A percentile compares a stretch with the other conserved stretches of the same genome.
Conservation (phyloP, 495 filamentous ascomycete species). For the Neurospora sp. region DNA sequence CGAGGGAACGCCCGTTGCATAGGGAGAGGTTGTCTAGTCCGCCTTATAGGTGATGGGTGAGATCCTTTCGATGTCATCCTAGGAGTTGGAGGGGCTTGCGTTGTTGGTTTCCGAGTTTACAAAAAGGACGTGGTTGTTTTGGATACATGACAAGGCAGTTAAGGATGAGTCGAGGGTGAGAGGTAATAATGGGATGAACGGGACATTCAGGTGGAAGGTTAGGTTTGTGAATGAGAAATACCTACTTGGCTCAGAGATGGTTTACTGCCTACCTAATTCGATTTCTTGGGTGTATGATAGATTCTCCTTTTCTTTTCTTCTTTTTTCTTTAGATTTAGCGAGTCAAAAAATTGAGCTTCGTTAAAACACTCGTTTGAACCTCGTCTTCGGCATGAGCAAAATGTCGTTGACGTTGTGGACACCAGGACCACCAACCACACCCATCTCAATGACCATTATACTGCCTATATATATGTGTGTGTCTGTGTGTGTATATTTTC, state of each 20-base stretch:
- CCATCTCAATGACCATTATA: too few relatives aligned
- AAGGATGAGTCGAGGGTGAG: background rate
- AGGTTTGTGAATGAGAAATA: background rate
- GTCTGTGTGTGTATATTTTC: too few relatives aligned
- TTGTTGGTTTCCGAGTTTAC: background rate
- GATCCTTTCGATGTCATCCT: too few relatives aligned
- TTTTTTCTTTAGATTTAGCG: background rate
- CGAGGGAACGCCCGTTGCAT: background rate
- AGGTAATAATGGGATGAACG: background rate
- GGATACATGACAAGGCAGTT: background rate
- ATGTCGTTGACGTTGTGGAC: too few relatives aligned
- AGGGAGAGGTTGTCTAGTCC: background rate
- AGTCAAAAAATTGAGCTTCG: background rate
- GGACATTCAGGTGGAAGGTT: background rate
- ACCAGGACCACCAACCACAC: too few relatives aligned
- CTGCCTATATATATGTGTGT: too few relatives aligned
- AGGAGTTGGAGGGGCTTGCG: too few relatives aligned
- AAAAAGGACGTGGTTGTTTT: background rate
- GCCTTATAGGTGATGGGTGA: background rate
- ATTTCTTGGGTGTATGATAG: background rate
- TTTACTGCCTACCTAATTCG: background rate
- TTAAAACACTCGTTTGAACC: too few relatives aligned
- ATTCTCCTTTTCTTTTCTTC: background rate
- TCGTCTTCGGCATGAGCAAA: too few relatives aligned
- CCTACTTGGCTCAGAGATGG: background rate